Evolutionary conservation across 768 basidiomycete genomes (phyloP).

Genomic region (Hypholoma fasciculare): DNA sequence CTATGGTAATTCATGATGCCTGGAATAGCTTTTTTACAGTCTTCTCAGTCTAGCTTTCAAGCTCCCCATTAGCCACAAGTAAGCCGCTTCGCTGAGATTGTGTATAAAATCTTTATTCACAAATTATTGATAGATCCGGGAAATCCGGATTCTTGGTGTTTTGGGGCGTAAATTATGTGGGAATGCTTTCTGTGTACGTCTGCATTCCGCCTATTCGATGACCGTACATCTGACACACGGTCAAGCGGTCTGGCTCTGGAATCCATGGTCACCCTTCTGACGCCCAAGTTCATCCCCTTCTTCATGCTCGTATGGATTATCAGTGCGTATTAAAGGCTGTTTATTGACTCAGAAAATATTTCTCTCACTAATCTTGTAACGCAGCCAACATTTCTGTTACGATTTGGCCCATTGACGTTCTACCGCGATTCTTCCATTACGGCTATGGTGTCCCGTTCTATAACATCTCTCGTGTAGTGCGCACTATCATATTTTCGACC

Average conservation of each 20-base stretch:
- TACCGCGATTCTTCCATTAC: slow-evolving; percentile 56
- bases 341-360: too few relatives aligned
- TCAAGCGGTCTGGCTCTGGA: slow-evolving; percentile 63
- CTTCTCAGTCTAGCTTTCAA: slow-evolving; percentile 59
- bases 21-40: slow-evolving; percentile 49
- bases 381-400: slow-evolving; percentile 60
- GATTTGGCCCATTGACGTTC: slow-evolving; percentile 50
- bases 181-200: slow-evolving; percentile 55
- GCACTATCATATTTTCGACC: slow-evolving; percentile 59
- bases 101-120: neutral
- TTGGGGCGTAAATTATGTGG: slow-evolving; percentile 66
- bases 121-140: slow-evolving; percentile 37
- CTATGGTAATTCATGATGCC: neutral
- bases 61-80: slow-evolving; percentile 48
- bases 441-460: slow-evolving; percentile 68
- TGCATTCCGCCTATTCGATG: neutral
- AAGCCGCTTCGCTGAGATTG: neutral
- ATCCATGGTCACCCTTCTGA: slow-evolving; percentile 56
- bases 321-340: slow-evolving; percentile 27
- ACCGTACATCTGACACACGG: neutral
- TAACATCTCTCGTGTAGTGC: slow-evolving; percentile 54
- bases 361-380: neutral
- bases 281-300: slow-evolving; percentile 49
- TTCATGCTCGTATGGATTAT: slow-evolving; percentile 72
- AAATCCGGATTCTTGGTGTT: slow-evolving; percentile 58